These are phyloP conservation scores for Trichoderma simmonsii DNA, from an alignment of 2,329 filamentous ascomycete species.

Conservation along the genomic window DNA sequence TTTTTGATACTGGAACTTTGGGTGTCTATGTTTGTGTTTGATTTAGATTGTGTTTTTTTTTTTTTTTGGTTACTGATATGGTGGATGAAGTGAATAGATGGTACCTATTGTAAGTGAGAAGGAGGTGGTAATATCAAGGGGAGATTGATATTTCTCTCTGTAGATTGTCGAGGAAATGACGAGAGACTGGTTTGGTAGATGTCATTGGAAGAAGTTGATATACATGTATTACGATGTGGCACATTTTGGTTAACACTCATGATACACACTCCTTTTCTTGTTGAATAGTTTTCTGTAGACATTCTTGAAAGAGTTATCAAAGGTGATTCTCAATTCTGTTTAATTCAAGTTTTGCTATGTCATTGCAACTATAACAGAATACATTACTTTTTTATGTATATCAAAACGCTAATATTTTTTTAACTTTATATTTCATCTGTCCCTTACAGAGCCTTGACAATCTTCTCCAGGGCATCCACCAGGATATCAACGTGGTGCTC, in stretches of 20 bases:
- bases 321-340: background rate
- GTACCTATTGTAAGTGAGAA: background rate
- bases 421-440: background rate
- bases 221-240: too few relatives aligned
- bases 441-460: slow-evolving; percentile 49
- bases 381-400: background rate
- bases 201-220: background rate
- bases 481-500: slow-evolving; percentile 85
- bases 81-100: background rate
- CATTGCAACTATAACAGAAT: background rate
- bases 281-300: background rate
- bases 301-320: background rate
- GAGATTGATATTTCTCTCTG: background rate
- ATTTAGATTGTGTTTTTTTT: background rate
- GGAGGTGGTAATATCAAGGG: background rate
- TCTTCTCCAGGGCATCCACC: slow-evolving; percentile 73
- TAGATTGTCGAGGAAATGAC: too few relatives aligned
- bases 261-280: too few relatives aligned
- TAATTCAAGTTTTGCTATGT: background rate
- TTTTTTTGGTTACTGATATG: background rate
- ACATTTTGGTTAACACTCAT: background rate
- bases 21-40: background rate
- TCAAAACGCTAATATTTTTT: background rate
- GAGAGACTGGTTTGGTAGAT: background rate
- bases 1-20: background rate